Evolutionary conservation across 2,329 filamentous ascomycete genomes (phyloP).

Genomic region (Lasiodiplodia sp.): DNA sequence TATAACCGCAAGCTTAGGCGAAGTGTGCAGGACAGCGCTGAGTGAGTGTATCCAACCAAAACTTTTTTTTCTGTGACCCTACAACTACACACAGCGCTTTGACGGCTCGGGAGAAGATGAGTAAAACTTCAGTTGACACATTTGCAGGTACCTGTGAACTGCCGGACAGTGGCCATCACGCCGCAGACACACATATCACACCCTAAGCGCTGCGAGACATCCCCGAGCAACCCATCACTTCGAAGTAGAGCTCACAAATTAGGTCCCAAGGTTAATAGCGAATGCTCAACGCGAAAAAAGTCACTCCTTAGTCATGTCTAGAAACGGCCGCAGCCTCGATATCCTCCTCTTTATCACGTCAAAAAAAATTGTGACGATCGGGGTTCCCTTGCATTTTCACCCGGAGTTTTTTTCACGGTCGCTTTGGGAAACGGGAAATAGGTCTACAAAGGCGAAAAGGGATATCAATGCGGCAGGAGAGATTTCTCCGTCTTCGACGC

Average conservation of each 20-base stretch:
- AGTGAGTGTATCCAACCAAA: slow-evolving; percentile 40
- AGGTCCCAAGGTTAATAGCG: neutral
- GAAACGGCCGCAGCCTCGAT: slow-evolving; percentile 20
- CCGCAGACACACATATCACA: neutral
- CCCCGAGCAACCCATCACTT: neutral
- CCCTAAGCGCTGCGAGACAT: neutral
- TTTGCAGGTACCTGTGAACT: slow-evolving; percentile 7
- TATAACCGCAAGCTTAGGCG: slow-evolving; percentile 84
- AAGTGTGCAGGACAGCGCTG: slow-evolving; percentile 68
- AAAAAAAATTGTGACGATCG: slow-evolving; percentile 10
- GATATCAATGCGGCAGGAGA: slow-evolving; percentile 2
- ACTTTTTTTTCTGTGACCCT: neutral
- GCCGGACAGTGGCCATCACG: neutral
- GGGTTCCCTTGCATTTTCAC: slow-evolving; percentile 4
- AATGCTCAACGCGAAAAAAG: neutral
- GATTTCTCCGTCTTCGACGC: neutral
- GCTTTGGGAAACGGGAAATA: neutral
- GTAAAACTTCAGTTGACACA: neutral
- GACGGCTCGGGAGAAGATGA: neutral
- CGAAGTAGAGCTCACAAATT: neutral
- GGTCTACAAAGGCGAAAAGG: neutral
- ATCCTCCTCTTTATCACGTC: neutral
- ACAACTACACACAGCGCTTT: neutral
- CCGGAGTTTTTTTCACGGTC: slow-evolving; percentile 11
- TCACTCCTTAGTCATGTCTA: slow-evolving; percentile 14